A percentile compares a stretch with the other conserved stretches of the same genome.
These are phyloP conservation scores for Metschnikowia koreensis DNA, from an alignment of 805 yeast genomes.

Conservation along the genomic window DNA sequence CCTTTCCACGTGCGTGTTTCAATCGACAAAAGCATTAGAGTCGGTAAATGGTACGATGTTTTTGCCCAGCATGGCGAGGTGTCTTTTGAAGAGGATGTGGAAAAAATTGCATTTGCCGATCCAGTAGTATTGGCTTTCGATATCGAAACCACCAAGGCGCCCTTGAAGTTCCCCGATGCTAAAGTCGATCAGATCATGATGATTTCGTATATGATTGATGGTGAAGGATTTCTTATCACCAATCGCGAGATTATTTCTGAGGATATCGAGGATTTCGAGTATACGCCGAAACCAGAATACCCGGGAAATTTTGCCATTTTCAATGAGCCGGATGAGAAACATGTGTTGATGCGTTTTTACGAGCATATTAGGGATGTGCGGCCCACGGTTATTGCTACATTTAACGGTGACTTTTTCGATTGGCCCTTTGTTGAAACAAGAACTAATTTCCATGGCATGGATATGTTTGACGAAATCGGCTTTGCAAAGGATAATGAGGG, in stretches of 20 bases:
- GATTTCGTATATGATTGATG: constrained; percentile 99
- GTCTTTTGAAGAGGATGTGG: constrained; percentile 56
- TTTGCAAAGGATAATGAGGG: constrained; percentile 86
- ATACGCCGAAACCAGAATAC: constrained; percentile 95
- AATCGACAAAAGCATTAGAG: constrained; percentile 83
- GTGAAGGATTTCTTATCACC: constrained; percentile 91
- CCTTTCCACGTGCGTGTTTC: constrained; percentile 96
- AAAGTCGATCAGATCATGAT: constrained; percentile 92
- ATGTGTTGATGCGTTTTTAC: constrained; percentile 70
- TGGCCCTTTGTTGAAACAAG: constrained; percentile 98
- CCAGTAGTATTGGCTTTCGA: constrained; percentile 96
- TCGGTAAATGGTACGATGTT: constrained; percentile 94
- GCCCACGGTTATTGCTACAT: constrained; percentile 97
- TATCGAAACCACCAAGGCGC: constrained; percentile 96
- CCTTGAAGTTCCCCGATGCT: constrained; percentile 93
- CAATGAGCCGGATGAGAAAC: constrained; percentile 84
- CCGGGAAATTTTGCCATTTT: constrained; percentile 87
- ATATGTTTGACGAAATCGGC: constrained; percentile 91
- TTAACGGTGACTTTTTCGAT: constrained; percentile 97
- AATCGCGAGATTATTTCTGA: constrained; percentile 91
- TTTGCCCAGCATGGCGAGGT: constrained; percentile 58
- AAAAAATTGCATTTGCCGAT: constrained; percentile 91
- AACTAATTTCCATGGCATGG: constrained; percentile 76
- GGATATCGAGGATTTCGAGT: constrained; percentile 95
- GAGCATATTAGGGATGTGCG: constrained; percentile 84